A percentile compares a stretch with the other conserved stretches of the same genome.
Conservation (phyloP, 768 basidiomycete species). For the Imleria badia region DNA sequence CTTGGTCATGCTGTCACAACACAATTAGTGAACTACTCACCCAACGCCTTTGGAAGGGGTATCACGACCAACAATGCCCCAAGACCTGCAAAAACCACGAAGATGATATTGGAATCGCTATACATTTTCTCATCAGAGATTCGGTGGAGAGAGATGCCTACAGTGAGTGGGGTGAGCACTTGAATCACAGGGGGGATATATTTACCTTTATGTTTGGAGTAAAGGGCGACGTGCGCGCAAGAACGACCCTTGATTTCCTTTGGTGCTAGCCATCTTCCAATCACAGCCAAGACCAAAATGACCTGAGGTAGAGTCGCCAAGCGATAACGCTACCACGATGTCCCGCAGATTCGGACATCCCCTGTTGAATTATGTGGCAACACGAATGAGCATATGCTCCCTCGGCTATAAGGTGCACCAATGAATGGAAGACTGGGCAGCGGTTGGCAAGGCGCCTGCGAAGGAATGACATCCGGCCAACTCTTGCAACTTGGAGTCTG, state of each 20-base stretch:
- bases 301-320: neutral
- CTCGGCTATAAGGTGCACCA: neutral
- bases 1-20: neutral
- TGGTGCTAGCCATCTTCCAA: neutral
- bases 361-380: neutral
- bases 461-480: no score
- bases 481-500: neutral
- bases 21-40: conserved; percentile 30
- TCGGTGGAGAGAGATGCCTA: neutral
- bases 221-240: neutral
- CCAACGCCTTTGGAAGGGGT: conserved; percentile 55
- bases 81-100: conserved; percentile 38
- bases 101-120: conserved; percentile 10
- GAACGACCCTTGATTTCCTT: neutral
- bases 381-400: neutral
- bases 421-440: neutral
- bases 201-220: neutral
- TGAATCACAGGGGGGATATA: neutral
- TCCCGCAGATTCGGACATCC: neutral
- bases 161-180: neutral
- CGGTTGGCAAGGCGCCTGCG: neutral
- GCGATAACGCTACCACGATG: neutral
- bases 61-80: conserved; percentile 40
- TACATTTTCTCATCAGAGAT: conserved; percentile 3
- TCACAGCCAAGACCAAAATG: neutral